Percentiles rank a stretch among this genome's conserved stretches.
These are phyloP conservation scores for Flaveria sonorensis DNA, from an alignment of 129 eudicot genomes.

Conservation along the genomic window DNA sequence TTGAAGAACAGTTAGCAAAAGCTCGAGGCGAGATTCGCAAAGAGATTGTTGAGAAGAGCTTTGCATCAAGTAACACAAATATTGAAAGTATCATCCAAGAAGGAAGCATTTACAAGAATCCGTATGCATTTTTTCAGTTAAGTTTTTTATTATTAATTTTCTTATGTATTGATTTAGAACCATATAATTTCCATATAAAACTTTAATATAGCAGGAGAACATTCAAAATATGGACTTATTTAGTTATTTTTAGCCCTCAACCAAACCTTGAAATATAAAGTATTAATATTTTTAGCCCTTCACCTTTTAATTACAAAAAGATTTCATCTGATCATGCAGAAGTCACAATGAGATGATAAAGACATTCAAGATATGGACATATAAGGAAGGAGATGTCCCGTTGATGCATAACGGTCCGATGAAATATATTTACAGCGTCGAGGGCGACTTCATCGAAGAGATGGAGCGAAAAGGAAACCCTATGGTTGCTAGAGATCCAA, in stretches of 20 bases:
- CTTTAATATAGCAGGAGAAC: no score
- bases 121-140: slow-evolving; percentile 35
- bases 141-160: not conserved
- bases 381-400: slow-evolving; percentile 84
- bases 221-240: no score
- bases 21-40: slow-evolving; percentile 29
- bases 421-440: slow-evolving; percentile 56
- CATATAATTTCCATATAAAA: no score
- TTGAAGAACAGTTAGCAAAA: slow-evolving; percentile 33
- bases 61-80: slow-evolving; percentile 6
- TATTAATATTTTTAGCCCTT: not conserved
- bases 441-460: slow-evolving; percentile 67
- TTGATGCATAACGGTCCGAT: slow-evolving; percentile 72
- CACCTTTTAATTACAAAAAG: not conserved
- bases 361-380: slow-evolving; percentile 57
- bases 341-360: slow-evolving; percentile 81
- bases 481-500: slow-evolving; percentile 58
- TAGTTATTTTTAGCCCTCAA: no score
- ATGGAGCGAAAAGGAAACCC: slow-evolving; percentile 48
- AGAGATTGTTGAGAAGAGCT: slow-evolving; percentile 30
- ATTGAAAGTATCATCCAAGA: slow-evolving; percentile 9
- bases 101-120: slow-evolving; percentile 29
- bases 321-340: slow-evolving; percentile 36
- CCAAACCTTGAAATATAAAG: no score
- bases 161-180: not conserved